A percentile compares a stretch with the other conserved stretches of the same genome.
These are phyloP conservation scores for Candida verbasci DNA, from an alignment of 805 yeast species.

Conservation along the genomic window DNA sequence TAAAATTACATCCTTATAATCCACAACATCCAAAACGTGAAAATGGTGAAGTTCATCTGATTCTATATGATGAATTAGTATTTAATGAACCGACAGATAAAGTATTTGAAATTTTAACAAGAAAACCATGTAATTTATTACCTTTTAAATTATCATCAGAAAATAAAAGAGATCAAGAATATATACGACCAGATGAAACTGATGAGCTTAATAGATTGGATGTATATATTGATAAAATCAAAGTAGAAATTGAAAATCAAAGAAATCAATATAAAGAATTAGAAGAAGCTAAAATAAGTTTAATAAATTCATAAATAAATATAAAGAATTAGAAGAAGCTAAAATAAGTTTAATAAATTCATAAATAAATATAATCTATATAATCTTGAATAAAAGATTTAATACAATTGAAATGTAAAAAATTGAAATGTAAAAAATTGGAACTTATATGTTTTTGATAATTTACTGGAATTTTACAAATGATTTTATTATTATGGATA, in stretches of 20 bases:
- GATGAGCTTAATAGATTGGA: conserved; percentile 41
- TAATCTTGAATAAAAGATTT: conserved; percentile 1
- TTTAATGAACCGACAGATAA: conserved; percentile 94
- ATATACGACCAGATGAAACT: conserved; percentile 33
- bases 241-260: conserved; percentile 38
- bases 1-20: conserved; percentile 86
- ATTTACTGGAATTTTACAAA: conserved; percentile 7
- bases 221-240: conserved; percentile 32
- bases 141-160: conserved; percentile 32
- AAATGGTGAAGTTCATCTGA: conserved; percentile 41
- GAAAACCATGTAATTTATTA: conserved; percentile 57
- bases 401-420: not conserved
- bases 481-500: conserved; percentile 7
- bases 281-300: conserved; percentile 38
- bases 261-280: conserved; percentile 34
- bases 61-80: conserved; percentile 81
- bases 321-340: conserved; percentile 38
- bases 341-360: conserved; percentile 27
- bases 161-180: conserved; percentile 38
- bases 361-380: not conserved
- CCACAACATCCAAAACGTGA: conserved; percentile 33
- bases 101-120: conserved; percentile 73
- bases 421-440: not conserved
- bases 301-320: conserved; percentile 32
- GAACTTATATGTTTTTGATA: not conserved